Base-by-base conservation (phyloP, 495 filamentous ascomycete species). In the Xylaria curta region DNA sequence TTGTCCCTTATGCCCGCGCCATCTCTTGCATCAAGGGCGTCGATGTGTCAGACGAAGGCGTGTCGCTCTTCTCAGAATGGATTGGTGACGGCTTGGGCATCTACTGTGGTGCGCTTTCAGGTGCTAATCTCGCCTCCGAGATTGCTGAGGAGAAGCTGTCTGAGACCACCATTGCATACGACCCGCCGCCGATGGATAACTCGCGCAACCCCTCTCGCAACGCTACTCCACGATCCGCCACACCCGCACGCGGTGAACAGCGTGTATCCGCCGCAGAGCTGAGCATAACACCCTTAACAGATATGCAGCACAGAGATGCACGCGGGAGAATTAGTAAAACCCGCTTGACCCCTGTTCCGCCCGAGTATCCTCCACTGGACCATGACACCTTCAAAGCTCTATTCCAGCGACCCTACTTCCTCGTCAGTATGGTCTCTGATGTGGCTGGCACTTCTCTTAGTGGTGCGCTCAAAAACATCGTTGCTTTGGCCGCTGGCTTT, bases 11-110 rank as follows among this genome's bases (percentile, higher is more conserved):
- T 74, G 95, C 97, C 21, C 90, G 97, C 61, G 97, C 94, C 56
- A 92, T 99, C 72, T 97, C 94, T 72, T 99, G 97, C 81, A 98
- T 98, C 81, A 99, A 99, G 86, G 97, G 97, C 72, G 94, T 99
- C 59, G 91, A 96, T 70, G 97, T 99, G 54, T 89, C 91, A 13
- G 89, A 92, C 67, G 88, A 92, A 42, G 93, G 94, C 38, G 87
- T 98, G 70, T 87, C 87, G 71, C 88, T 99, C 26, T 97, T 98
- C 86, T 94, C 91, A n/a, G 97, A 99, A 79, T 93, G 90, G 75
- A 98, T 99, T 77, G 94, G 95, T 70, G 88, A 90, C 76, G 90
- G 89, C 56, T 87, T 99, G 9, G 92, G 91, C 66, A 99, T 99
- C 79, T 99, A 99, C 86, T 97, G 94, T 78, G 97, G 97, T 78